Base-by-base conservation (phyloP, 1,284 basidiomycete genomes). In the Trametes versicolor region DNA sequence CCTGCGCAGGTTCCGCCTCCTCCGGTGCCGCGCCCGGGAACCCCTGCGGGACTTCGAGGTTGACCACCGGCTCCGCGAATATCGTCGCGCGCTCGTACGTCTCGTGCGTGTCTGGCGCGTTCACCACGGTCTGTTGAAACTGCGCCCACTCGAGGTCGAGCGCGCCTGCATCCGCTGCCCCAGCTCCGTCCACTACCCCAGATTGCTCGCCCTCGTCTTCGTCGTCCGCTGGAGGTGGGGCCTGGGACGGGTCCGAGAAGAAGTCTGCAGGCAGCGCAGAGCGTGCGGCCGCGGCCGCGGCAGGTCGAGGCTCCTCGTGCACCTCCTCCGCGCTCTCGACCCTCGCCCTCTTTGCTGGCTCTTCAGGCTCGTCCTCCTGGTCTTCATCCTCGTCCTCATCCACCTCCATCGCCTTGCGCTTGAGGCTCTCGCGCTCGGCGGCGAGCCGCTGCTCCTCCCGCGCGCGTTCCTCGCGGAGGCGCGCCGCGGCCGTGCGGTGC, bases 201-300 rank as follows among this genome's bases (percentile, higher is more conserved):
- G 29, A 3, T 8, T 32, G 29, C 29, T 55, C 37, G 0, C 43
- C 85, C 21, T 83, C 83, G 19, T 85, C 85, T 9, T 81, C 83
- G 36, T 82, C 81, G 21, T 79, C 76, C 15, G 76, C 64, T 15
- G 76, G 72, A n/a, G 79, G 73, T 7, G 83, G 85, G 1, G 81
- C 83, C 43, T 82, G 84, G 19, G 85, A 84, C 12, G 90, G 85
- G 71, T 95, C 90, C 17, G 93, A 93, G 80, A 94, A 95, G 81
- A 95, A 95, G 75, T 91, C 87, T 2, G 79, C 74, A 2, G 92
- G 93, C 57, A 93, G 86, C 0, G 74, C 79, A 23, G 52, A 49
- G 43, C 27, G 67, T 53, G 53, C 54, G 1, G 56, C 9, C 10
- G 27, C 55, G 41, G 63, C 45, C 36, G 60, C 63, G 51, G 65